phyloP scores from a whole-genome alignment of 305 asterid genomes.

The Coffea humblotiana region DNA sequence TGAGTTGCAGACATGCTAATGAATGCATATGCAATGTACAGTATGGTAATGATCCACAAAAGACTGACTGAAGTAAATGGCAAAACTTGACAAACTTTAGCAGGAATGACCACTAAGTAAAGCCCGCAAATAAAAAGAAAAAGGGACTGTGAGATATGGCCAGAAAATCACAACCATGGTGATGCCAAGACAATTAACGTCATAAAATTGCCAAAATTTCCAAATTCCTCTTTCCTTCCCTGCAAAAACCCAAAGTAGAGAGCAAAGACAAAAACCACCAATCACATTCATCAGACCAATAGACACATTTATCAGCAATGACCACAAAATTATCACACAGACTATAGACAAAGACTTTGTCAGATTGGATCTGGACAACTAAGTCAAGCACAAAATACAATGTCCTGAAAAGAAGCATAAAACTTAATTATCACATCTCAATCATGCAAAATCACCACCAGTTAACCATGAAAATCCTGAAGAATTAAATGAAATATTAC shows the following conservation, averaged over 20 bases:
- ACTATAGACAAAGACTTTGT: neutral
- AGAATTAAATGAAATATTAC: neutral
- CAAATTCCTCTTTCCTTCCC: neutral
- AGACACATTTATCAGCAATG: neutral
- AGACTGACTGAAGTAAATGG: neutral
- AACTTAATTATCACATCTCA: neutral
- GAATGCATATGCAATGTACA: neutral
- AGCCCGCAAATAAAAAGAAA: neutral
- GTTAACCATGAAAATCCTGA: neutral
- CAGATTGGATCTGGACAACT: constrained; percentile 21
- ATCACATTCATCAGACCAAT: constrained; percentile 1
- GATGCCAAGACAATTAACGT: neutral
- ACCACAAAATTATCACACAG: neutral
- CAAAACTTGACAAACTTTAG: neutral
- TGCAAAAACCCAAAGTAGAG: neutral
- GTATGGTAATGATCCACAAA: neutral
- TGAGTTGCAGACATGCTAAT: neutral
- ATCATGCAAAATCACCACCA: neutral
- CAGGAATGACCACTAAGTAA: neutral
- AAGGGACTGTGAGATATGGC: neutral
- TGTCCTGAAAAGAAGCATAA: neutral
- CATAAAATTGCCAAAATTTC: constrained; percentile 1
- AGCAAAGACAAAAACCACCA: neutral
- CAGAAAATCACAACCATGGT: neutral
- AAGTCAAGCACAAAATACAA: neutral